Conservation (phyloP, 306 rosid species). For the Lathyrus oleraceus region DNA sequence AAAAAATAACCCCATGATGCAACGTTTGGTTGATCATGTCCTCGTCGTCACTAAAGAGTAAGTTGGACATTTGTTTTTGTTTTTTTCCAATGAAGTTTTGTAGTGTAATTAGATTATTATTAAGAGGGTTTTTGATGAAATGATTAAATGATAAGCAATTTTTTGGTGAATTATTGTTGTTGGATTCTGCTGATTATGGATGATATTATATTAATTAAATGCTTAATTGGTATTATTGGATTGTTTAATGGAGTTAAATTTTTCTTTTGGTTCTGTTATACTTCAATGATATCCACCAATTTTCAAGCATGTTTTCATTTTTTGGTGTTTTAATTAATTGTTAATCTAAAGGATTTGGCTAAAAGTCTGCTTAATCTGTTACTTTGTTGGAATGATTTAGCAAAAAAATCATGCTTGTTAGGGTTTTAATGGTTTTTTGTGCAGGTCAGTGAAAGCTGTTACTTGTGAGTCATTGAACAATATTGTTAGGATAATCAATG, state of each 20-base stretch:
- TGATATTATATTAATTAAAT: conserved; percentile 7
- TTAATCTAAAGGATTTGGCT: background rate
- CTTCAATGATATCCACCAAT: background rate
- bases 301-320: background rate
- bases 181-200: conserved; percentile 9
- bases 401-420: background rate
- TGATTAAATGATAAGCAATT: background rate
- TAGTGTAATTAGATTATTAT: background rate
- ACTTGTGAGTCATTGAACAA: conserved; percentile 78
- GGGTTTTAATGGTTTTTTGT: conserved; percentile 26
- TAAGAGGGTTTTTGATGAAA: background rate
- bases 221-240: conserved; percentile 7
- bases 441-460: conserved; percentile 90
- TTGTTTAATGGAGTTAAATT: conserved; percentile 8
- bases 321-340: conserved; percentile 3
- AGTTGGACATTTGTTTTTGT: conserved; percentile 7
- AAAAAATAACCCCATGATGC: conserved; percentile 45
- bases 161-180: background rate
- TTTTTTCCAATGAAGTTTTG: background rate
- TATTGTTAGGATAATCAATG: conserved; percentile 82
- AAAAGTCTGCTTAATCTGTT: conserved; percentile 12
- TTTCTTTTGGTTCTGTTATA: background rate
- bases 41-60: conserved; percentile 82
- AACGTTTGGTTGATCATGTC: conserved; percentile 61
- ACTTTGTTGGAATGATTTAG: background rate